phyloP scores from a whole-genome alignment of 1,139 yeast species.

The Kodamaea anthophila region DNA sequence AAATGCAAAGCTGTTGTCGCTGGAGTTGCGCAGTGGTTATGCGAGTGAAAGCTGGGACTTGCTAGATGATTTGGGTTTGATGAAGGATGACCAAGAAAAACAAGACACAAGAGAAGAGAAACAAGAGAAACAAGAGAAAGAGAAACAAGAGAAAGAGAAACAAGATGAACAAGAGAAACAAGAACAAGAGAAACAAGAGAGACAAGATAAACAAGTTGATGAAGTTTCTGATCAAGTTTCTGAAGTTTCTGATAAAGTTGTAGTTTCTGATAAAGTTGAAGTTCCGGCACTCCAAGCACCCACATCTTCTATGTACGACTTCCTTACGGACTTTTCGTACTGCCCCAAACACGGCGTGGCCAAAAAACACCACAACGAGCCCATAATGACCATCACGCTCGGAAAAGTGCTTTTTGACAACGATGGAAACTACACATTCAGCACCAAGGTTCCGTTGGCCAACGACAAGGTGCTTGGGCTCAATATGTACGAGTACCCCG shows the following conservation, averaged over 20 bases:
- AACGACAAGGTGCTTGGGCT: slow-evolving; percentile 34
- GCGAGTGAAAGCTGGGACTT: slow-evolving; percentile 18
- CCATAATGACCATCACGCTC: slow-evolving; percentile 32
- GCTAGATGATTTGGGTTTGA: slow-evolving; percentile 18
- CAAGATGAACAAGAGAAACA: too few species aligned
- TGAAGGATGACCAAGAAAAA: too few species aligned
- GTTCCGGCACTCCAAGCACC: background rate
- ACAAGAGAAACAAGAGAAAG: background rate
- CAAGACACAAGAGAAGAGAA: background rate
- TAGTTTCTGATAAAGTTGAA: too few species aligned
- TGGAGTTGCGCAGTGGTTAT: slow-evolving; percentile 8
- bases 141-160: slow-evolving; percentile 1
- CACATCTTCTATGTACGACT: slow-evolving; percentile 10
- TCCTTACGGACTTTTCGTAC: slow-evolving; percentile 18
- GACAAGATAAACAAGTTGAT: too few species aligned
- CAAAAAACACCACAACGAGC: slow-evolving; percentile 12
- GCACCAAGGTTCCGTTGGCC: slow-evolving; percentile 37
- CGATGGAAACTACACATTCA: slow-evolving; percentile 21
- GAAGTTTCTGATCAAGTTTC: too few species aligned
- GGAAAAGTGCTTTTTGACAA: slow-evolving; percentile 33
- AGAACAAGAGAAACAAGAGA: too few species aligned
- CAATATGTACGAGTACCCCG: slow-evolving; percentile 20
- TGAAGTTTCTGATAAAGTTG: too few species aligned
- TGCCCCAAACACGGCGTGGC: slow-evolving; percentile 13
- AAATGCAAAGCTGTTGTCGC: slow-evolving; percentile 14